A percentile compares a stretch with the other conserved stretches of the same genome.
Evolutionary conservation across 1,284 basidiomycete species (phyloP).

Genomic region (Naganishia sp.): DNA sequence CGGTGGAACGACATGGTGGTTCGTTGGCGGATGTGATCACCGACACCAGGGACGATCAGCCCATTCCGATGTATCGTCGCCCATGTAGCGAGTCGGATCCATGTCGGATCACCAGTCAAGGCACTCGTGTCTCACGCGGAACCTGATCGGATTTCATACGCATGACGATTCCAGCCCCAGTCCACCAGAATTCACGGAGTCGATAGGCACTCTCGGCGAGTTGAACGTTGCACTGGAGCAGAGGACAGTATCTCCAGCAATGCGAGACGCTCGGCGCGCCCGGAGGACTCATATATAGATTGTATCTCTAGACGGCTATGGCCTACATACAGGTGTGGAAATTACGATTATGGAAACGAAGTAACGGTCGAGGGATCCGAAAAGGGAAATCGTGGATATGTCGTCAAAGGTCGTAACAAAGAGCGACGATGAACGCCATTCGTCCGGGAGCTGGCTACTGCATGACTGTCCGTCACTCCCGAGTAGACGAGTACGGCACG

Average conservation of each 20-base stretch:
- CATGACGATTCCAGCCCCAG: no score
- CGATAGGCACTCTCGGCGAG: no score
- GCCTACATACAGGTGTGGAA: not conserved
- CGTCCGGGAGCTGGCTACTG: not conserved
- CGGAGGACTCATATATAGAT: not conserved
- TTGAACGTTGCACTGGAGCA: no score
- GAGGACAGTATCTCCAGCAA: not conserved
- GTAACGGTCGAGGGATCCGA: not conserved
- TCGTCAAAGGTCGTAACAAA: conserved; percentile 1
- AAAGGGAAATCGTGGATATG: not conserved
- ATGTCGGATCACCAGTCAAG: no score
- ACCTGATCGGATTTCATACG: no score
- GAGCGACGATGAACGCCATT: not conserved
- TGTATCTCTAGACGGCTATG: not conserved
- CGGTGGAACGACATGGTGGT: conserved; percentile 20
- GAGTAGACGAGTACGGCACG: conserved; percentile 22
- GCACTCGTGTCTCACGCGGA: no score
- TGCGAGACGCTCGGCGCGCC: not conserved
- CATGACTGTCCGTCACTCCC: conserved; percentile 14
- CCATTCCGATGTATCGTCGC: no score
- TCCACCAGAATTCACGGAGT: no score
- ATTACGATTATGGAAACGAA: not conserved
- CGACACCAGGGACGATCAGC: no score
- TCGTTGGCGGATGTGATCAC: not conserved
- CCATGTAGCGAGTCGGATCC: no score